These are phyloP conservation scores for Beauveria sp. DNA, from an alignment of 2,329 filamentous ascomycete genomes.

Conservation along the genomic window DNA sequence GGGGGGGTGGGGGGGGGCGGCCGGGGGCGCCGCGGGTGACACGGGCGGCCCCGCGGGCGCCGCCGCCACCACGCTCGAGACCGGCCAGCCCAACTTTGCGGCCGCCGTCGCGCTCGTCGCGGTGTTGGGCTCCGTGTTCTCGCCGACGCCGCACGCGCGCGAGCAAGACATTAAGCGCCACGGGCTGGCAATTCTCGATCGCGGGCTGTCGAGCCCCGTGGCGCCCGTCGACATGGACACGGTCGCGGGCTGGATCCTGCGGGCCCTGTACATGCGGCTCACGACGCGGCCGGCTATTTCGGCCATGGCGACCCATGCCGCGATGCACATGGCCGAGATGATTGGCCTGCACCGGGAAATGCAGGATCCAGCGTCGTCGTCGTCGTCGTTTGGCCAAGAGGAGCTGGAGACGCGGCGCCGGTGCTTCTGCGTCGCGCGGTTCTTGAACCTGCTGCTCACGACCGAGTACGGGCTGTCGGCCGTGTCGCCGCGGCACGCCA, in stretches of 20 bases:
- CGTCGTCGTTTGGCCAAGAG: slow-evolving; percentile 1
- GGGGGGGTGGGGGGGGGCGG: no score
- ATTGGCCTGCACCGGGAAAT: slow-evolving; percentile 14
- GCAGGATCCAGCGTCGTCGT: background rate
- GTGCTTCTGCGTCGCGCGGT: slow-evolving; percentile 14
- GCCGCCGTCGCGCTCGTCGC: slow-evolving; percentile 13
- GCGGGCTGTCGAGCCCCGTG: slow-evolving; percentile 5
- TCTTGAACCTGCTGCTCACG: slow-evolving; percentile 13
- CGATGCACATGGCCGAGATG: slow-evolving; percentile 14
- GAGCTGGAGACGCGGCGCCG: slow-evolving; percentile 10
- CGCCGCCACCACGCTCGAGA: background rate
- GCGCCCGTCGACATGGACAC: slow-evolving; percentile 12
- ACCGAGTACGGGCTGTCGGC: slow-evolving; percentile 13
- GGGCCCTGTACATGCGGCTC: slow-evolving; percentile 14
- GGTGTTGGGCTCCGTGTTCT: slow-evolving; percentile 14
- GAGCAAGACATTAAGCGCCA: slow-evolving; percentile 12
- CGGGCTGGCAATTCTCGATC: slow-evolving; percentile 10
- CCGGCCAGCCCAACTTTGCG: slow-evolving; percentile 6
- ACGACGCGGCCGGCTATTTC: slow-evolving; percentile 14
- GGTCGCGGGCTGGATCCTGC: slow-evolving; percentile 14
- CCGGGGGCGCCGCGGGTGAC: no score
- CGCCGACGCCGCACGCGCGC: slow-evolving; percentile 6
- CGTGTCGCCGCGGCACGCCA: slow-evolving; percentile 4
- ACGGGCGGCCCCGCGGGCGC: no score
- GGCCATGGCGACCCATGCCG: slow-evolving; percentile 13